Base-by-base conservation (phyloP, 371 early-diverging fungal genomes). In the Saksenaea oblongispora region DNA sequence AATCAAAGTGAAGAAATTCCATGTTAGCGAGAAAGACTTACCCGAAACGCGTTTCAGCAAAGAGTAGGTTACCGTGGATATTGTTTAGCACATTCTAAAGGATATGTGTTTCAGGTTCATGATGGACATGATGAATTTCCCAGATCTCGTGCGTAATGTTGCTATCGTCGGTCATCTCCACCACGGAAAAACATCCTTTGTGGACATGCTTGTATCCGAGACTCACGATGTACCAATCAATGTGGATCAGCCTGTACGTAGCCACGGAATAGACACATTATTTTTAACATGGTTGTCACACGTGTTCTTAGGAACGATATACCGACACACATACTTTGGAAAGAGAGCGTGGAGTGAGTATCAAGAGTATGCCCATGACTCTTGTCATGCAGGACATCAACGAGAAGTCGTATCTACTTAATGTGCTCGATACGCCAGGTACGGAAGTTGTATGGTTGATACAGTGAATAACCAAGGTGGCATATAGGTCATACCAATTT, bases 361-460 rank as follows among this genome's bases (percentile, higher is more conserved):
- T 97, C 72, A 97, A 98, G 76, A 82, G 89, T 53, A 92, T 89
- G 89, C 97, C 99, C n/a, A 89, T 98, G 76, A 87, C 94, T 7
- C 75, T 98, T 59, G 91, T 96, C 0, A 77, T 96, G 80, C 94
- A 90, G 66, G 91, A 92, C 67, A 75, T 90, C 14, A 91, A 90
- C 67, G 93, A 91, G 28, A 97, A 95, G 67, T 91, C 93, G 41
- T 91, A 94, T 67, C 74, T 95, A n/a, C 71, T 97, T 35, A 96
- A 97, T 67, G 67, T 98, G 11, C 66, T 96, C 47, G 99, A 99
- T 69, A 94, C 97, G 2, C 98, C 99, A n/a, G 99, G 89, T 86
- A 83, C 63, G 58, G 5, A 18, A 27, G 22, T 44, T 22, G 10
- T 14, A 42, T 10, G 8, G n/a, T 1, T 10, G 42, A 17, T 22